Evolutionary conservation across 495 filamentous ascomycete genomes (phyloP).

Genomic region (Coniosporium apollinis): DNA sequence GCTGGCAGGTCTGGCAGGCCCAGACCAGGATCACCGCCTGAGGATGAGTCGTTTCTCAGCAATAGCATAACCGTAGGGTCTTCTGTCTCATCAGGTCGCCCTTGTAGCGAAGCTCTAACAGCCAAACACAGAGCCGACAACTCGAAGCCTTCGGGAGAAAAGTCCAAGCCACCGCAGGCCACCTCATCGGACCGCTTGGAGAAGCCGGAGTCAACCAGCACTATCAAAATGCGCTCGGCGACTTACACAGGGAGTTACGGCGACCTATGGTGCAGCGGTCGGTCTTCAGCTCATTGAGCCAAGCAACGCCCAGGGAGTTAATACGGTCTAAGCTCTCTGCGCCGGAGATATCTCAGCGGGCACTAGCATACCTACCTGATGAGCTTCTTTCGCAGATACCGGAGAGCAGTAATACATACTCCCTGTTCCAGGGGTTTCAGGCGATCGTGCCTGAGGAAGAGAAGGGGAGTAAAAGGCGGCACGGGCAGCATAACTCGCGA

Average conservation of each 20-base stretch:
- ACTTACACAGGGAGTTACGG: slow-evolving; percentile 74
- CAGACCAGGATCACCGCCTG: slow-evolving; percentile 9
- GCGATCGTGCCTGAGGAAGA: slow-evolving; percentile 69
- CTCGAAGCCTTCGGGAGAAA: slow-evolving; percentile 88
- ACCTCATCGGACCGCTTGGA: slow-evolving; percentile 57
- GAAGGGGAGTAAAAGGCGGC: slow-evolving; percentile 42
- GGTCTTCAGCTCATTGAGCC: slow-evolving; percentile 65
- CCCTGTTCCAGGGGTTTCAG: slow-evolving; percentile 91
- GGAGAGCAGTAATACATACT: slow-evolving; percentile 69
- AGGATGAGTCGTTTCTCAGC: no score
- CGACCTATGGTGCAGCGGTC: slow-evolving; percentile 69
- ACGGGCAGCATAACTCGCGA: slow-evolving; percentile 52
- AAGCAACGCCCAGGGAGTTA: slow-evolving; percentile 78
- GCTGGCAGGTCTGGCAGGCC: slow-evolving; percentile 8
- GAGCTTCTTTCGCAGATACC: slow-evolving; percentile 79
- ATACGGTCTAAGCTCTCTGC: slow-evolving; percentile 84
- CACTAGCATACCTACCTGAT: slow-evolving; percentile 75
- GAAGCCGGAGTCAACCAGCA: slow-evolving; percentile 43
- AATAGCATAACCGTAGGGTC: no score
- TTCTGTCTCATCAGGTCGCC: no score
- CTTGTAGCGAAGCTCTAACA: no score
- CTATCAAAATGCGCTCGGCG: slow-evolving; percentile 76
- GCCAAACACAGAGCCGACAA: slow-evolving; percentile 56
- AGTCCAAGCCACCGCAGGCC: slow-evolving; percentile 82
- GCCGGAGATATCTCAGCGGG: slow-evolving; percentile 85